Base-by-base conservation (phyloP, 208 protist species). In the Trypanosoma vivax region DNA sequence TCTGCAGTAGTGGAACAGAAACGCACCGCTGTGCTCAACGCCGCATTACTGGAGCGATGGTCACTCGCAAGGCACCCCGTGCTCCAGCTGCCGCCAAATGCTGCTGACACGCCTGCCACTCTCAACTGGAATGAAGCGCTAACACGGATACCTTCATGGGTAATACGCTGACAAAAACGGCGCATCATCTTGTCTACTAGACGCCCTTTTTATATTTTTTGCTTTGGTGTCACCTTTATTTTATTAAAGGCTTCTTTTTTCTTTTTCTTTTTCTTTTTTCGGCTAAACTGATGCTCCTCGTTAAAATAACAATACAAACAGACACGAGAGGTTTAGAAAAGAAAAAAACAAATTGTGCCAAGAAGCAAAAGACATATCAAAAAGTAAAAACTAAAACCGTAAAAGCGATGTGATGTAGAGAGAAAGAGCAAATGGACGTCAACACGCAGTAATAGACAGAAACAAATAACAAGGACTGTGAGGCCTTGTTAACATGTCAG, bases 111-210 rank as follows among this genome's bases (percentile, higher is more conserved):
- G 23, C 50, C 27, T 4, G 61, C 4, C 5, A 45, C 52, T 25
- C 29, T 29, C 30, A 27, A 40, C 31, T 40, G 42, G 19, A 62
- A 38, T 2, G 61, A 11, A 7, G 51, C 56, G 16, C 50, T 42
- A 16, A 29, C 47, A 21, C 37, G 35, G 21, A 59, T 42, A 50
- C 34, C 52, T 23, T 50, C 61, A 28, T 33, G 38, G 14, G 25
- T 16, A 4, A 69, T 6, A 30, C 60, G 34, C 55, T 82, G 64
- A 60, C 58, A 43, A 16, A 67, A 60, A 46, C 76, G 76, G 41
- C 73, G 72, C 76, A 83, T 87, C 25, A 42, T 53, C 23, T 7
- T n/a, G 7, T 40, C 0, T 58, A 27, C 46, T 51, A 35, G n/a
- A 24, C 27, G 4, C 19, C 38, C 23, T 49, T 18, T 42, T 49